Conservation (phyloP, 495 filamentous ascomycete genomes). For the Xylaria nigripes region DNA sequence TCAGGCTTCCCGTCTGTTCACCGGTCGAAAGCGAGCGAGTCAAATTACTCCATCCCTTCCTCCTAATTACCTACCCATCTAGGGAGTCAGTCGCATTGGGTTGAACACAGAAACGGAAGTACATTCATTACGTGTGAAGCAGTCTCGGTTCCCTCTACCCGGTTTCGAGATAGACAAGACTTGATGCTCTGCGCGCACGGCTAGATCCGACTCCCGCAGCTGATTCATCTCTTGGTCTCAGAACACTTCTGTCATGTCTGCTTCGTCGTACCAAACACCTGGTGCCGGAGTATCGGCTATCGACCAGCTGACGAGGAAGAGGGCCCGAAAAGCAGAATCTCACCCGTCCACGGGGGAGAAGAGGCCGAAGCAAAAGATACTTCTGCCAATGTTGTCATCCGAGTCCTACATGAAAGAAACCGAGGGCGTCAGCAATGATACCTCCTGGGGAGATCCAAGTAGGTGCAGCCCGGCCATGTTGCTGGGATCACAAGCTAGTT, state of each 20-base stretch:
- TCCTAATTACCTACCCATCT: not conserved
- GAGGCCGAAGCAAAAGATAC: slow-evolving; percentile 4
- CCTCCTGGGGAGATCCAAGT: not conserved
- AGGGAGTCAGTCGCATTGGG: not conserved
- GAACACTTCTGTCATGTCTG: not conserved
- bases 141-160: slow-evolving; percentile 6
- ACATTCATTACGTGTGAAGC: slow-evolving; percentile 2
- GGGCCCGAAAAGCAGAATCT: not conserved
- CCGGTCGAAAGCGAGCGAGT: slow-evolving; percentile 11
- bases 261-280: slow-evolving; percentile 4
- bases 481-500: not conserved
- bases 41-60: slow-evolving; percentile 1
- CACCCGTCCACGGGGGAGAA: slow-evolving; percentile 1
- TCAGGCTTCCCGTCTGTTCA: slow-evolving; percentile 3
- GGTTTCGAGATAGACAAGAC: not conserved
- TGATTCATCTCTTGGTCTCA: not conserved
- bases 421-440: not conserved
- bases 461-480: not conserved
- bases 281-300: slow-evolving; percentile 3
- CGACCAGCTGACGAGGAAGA: slow-evolving; percentile 1
- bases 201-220: slow-evolving; percentile 5
- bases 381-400: slow-evolving; percentile 4
- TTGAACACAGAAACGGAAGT: slow-evolving; percentile 1
- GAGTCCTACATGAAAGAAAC: slow-evolving; percentile 3
- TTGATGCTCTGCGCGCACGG: slow-evolving; percentile 1